These are phyloP conservation scores for Leccinum variicolor DNA, from an alignment of 768 basidiomycete species.

Conservation along the genomic window DNA sequence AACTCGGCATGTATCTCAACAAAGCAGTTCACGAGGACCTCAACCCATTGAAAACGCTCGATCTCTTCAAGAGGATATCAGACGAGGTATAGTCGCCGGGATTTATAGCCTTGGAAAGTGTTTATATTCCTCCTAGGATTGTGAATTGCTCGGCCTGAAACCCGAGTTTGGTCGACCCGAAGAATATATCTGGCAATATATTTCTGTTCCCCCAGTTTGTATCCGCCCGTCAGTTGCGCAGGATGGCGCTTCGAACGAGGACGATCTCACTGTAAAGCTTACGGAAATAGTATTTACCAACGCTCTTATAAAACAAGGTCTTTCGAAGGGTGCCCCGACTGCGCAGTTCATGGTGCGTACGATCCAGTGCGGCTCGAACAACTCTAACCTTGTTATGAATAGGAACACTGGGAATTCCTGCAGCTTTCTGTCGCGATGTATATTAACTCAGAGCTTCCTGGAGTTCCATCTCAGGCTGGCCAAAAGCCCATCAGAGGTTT, in stretches of 20 bases:
- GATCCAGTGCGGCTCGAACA: background rate
- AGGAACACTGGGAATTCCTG: constrained; percentile 99
- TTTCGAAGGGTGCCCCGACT: constrained; percentile 84
- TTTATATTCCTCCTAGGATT: constrained; percentile 59
- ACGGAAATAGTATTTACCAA: constrained; percentile 97
- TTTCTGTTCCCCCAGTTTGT: constrained; percentile 96
- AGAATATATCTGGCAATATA: constrained; percentile 98
- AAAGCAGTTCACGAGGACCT: constrained; percentile 91
- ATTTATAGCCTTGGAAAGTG: background rate
- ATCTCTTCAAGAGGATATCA: constrained; percentile 88
- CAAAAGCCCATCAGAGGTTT: constrained; percentile 97
- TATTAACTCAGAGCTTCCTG: constrained; percentile 95
- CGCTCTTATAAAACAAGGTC: constrained; percentile 84
- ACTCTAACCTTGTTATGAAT: background rate
- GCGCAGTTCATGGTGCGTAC: constrained; percentile 77
- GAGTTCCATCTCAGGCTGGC: constrained; percentile 81
- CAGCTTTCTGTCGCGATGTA: constrained; percentile 96
- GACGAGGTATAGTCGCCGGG: constrained; percentile 60
- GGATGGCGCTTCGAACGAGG: constrained; percentile 97
- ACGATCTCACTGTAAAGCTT: constrained; percentile 95
- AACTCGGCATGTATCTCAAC: constrained; percentile 77
- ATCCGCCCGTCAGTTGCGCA: constrained; percentile 97
- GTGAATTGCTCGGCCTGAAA: constrained; percentile 88
- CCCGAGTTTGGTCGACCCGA: constrained; percentile 91
- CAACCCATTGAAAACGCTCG: constrained; percentile 90